Percentiles rank a stretch among this genome's conserved stretches.
phyloP scores from a whole-genome alignment of 495 filamentous ascomycete species.

The Penicillium egyptiacum region DNA sequence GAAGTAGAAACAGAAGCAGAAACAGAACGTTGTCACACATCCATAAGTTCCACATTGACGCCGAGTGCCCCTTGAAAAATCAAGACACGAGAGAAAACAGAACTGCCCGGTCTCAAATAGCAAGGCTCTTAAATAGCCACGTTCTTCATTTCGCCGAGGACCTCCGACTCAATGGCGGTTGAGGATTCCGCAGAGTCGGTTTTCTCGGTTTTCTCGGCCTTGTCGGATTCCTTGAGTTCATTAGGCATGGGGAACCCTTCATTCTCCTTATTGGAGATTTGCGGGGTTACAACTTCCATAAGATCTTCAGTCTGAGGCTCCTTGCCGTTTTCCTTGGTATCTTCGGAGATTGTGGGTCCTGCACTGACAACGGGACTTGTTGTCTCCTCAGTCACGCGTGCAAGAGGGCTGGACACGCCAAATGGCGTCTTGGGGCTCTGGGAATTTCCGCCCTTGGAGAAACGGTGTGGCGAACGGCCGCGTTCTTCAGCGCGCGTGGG shows the following conservation, averaged over 20 bases:
- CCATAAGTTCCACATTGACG: constrained; percentile 30
- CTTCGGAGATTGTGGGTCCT: constrained; percentile 37
- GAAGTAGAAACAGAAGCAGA: constrained; percentile 15
- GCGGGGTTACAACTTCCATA: constrained; percentile 48
- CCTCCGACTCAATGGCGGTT: constrained; percentile 38
- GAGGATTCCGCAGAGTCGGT: constrained; percentile 28
- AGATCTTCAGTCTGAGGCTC: constrained; percentile 40
- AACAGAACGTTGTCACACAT: constrained; percentile 22
- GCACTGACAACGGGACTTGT: constrained; percentile 36
- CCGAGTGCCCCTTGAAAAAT: constrained; percentile 30
- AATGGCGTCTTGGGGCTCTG: constrained; percentile 52
- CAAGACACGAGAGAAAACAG: constrained; percentile 16
- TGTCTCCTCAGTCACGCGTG: constrained; percentile 53
- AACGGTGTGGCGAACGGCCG: constrained; percentile 55
- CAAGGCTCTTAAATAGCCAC: constrained; percentile 48
- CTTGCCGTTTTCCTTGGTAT: constrained; percentile 34
- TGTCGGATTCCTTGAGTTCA: constrained; percentile 30
- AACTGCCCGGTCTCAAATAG: constrained; percentile 9
- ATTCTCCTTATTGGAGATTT: constrained; percentile 40
- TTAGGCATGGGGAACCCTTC: constrained; percentile 32
- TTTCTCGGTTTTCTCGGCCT: constrained; percentile 30
- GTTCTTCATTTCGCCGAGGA: constrained; percentile 57
- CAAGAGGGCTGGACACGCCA: constrained; percentile 54
- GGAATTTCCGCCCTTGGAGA: constrained; percentile 46
- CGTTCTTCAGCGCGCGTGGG: constrained; percentile 52